Evolutionary conservation across 805 yeast species (phyloP).

Genomic region (Metschnikowia chrysomelidarum): DNA sequence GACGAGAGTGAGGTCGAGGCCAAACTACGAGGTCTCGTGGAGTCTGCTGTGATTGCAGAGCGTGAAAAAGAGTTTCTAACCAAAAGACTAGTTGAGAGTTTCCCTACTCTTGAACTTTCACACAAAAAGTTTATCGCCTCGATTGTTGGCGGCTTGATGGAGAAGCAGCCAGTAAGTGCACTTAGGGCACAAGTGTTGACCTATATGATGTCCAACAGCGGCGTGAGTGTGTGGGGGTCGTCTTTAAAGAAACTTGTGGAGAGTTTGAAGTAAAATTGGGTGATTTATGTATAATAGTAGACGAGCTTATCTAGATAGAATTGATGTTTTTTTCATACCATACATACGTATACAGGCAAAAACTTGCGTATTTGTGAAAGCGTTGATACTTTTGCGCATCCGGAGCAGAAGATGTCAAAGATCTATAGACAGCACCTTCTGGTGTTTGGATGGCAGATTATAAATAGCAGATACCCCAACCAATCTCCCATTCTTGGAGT

Average conservation of each 20-base stretch:
- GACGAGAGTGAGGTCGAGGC: constrained; percentile 1
- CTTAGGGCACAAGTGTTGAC: constrained; percentile 41
- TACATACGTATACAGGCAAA: too few species aligned
- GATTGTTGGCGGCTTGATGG: constrained; percentile 11
- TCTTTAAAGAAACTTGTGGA: constrained; percentile 55
- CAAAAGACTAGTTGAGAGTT: constrained; percentile 13
- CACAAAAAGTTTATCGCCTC: constrained; percentile 15
- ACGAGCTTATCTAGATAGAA: too few species aligned
- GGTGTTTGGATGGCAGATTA: too few species aligned
- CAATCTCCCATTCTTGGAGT: too few species aligned
- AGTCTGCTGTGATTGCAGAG: constrained; percentile 3
- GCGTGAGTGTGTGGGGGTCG: constrained; percentile 63
- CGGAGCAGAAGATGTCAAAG: too few species aligned
- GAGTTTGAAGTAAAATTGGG: constrained; percentile 3
- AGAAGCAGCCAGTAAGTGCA: constrained; percentile 9
- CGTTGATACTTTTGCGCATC: too few species aligned
- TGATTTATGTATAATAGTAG: too few species aligned
- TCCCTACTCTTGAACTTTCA: constrained; percentile 7
- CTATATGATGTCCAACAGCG: constrained; percentile 57
- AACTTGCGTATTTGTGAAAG: too few species aligned
- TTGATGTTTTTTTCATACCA: too few species aligned
- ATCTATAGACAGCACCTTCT: too few species aligned
- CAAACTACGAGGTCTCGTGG: constrained; percentile 11
- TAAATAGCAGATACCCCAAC: too few species aligned
- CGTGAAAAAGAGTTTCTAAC: constrained; percentile 11